Evolutionary conservation across 805 yeast genomes (phyloP).

Genomic region (Wickerhamiella sorbophila): DNA sequence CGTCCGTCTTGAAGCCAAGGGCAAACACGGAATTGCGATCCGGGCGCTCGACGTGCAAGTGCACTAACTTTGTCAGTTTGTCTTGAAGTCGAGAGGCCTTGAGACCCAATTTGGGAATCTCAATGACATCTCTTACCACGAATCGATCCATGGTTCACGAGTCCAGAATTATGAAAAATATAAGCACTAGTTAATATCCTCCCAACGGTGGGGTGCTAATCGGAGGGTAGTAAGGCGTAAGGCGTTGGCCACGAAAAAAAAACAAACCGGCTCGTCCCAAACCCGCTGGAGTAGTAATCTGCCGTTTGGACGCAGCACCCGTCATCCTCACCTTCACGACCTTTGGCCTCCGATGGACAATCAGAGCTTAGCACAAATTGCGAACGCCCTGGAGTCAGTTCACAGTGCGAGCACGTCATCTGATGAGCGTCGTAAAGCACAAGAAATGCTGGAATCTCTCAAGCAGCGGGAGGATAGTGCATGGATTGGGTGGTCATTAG

Average conservation of each 20-base stretch:
- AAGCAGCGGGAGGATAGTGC: slow-evolving; percentile 76
- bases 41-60: slow-evolving; percentile 70
- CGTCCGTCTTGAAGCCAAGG: slow-evolving; percentile 82
- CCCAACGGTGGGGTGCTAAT: too few species aligned
- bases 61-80: slow-evolving; percentile 55
- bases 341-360: slow-evolving; percentile 1
- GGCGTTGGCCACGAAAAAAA: background rate
- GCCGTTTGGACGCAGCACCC: background rate
- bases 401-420: slow-evolving; percentile 24
- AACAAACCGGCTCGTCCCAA: background rate
- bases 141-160: slow-evolving; percentile 37
- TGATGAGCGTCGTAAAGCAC: slow-evolving; percentile 37
- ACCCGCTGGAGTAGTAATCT: background rate
- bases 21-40: slow-evolving; percentile 82
- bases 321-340: background rate
- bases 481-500: slow-evolving; percentile 79
- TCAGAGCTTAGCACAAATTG: slow-evolving; percentile 35
- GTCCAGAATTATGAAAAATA: too few species aligned
- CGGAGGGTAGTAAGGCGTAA: too few species aligned
- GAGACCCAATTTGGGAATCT: slow-evolving; percentile 69
- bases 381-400: slow-evolving; percentile 49
- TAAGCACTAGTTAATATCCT: too few species aligned
- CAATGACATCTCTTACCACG: slow-evolving; percentile 43
- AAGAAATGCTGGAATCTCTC: slow-evolving; percentile 55
- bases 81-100: slow-evolving; percentile 67